Conservation (phyloP, 2,329 filamentous ascomycete genomes). For the Colletotrichum sp. region DNA sequence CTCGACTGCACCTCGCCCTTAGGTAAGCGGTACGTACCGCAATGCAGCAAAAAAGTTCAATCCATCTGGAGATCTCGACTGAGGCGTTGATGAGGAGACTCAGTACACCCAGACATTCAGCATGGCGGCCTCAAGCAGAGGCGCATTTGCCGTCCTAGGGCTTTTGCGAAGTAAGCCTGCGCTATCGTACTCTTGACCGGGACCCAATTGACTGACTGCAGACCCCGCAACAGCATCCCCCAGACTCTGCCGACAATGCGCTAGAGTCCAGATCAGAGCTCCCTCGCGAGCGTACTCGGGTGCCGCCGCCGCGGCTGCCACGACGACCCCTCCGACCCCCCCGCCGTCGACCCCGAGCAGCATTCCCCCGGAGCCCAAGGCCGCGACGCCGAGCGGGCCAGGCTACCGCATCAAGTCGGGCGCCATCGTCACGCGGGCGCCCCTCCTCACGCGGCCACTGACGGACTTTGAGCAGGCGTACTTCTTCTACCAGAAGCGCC, state of each 20-base stretch:
- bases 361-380: conserved; percentile 27
- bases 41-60: conserved; percentile 32
- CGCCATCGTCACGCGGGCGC: conserved; percentile 86
- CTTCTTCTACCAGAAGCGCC: conserved; percentile 95
- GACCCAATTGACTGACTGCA: conserved; percentile 9
- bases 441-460: conserved; percentile 82
- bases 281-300: conserved; percentile 39
- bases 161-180: conserved; percentile 53
- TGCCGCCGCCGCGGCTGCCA: conserved; percentile 24
- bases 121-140: conserved; percentile 65
- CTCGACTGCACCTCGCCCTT: background rate
- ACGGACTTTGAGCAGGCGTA: conserved; percentile 90
- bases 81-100: conserved; percentile 10
- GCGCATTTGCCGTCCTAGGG: conserved; percentile 52
- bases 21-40: conserved; percentile 29
- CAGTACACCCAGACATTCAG: conserved; percentile 24
- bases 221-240: conserved; percentile 27
- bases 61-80: conserved; percentile 16
- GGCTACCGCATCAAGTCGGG: conserved; percentile 63
- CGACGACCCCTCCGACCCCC: conserved; percentile 22
- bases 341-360: conserved; percentile 30
- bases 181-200: background rate
- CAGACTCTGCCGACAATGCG: conserved; percentile 43
- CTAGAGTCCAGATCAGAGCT: conserved; percentile 31
- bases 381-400: background rate